Percentiles rank a stretch among this genome's conserved stretches.
Evolutionary conservation across 768 basidiomycete species (phyloP).

Genomic region (Saitozyma podzolica): DNA sequence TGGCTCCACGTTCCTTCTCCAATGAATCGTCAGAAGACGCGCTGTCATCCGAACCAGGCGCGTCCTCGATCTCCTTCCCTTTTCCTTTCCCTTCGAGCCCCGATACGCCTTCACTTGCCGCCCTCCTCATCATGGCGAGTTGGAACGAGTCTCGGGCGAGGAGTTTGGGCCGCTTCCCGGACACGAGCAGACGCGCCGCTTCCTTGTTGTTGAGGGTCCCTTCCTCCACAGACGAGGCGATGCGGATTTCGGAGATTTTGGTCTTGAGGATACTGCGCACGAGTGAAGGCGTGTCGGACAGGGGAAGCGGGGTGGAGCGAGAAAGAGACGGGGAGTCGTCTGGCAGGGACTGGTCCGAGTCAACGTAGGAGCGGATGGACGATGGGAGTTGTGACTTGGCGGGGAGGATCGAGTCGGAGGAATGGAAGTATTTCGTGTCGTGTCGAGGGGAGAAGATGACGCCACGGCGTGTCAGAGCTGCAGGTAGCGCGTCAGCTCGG

Average conservation of each 20-base stretch:
- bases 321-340: conserved; percentile 16
- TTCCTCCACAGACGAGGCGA: conserved; percentile 45
- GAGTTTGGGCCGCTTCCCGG: conserved; percentile 36
- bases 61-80: conserved; percentile 10
- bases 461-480: conserved; percentile 19
- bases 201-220: conserved; percentile 49
- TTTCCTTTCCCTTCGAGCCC: conserved; percentile 11
- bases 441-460: conserved; percentile 34
- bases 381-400: conserved; percentile 18
- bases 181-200: conserved; percentile 35
- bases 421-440: conserved; percentile 33
- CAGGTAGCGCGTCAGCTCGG: background rate
- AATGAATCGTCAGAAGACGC: conserved; percentile 11
- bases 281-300: conserved; percentile 13
- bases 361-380: conserved; percentile 29
- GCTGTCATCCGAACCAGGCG: conserved; percentile 37
- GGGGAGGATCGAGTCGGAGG: conserved; percentile 32
- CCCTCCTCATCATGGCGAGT: conserved; percentile 28
- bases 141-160: conserved; percentile 42
- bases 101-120: conserved; percentile 12
- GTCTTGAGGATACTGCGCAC: conserved; percentile 34
- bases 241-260: conserved; percentile 28
- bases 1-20: background rate
- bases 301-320: conserved; percentile 10
- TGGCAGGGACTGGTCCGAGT: conserved; percentile 16